phyloP scores from a whole-genome alignment of 2,329 filamentous ascomycete genomes.

The Metarhizium anisopliae region DNA sequence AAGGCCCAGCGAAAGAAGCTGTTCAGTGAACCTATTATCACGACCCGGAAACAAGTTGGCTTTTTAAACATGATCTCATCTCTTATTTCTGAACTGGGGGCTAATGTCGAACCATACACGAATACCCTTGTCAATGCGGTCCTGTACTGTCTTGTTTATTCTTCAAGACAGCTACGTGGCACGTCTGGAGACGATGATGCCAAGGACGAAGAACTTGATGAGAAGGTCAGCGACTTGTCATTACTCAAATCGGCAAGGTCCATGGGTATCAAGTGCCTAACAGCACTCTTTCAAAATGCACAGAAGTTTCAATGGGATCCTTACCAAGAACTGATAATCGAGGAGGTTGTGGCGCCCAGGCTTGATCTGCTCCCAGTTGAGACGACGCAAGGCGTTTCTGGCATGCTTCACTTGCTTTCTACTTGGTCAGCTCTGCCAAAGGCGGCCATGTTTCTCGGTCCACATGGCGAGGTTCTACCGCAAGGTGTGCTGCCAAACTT shows the following conservation, averaged over 20 bases:
- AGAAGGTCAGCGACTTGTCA: slow-evolving; percentile 40
- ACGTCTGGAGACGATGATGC: slow-evolving; percentile 22
- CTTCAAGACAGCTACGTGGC: slow-evolving; percentile 51
- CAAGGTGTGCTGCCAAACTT: slow-evolving; percentile 60
- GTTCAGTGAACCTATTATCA: slow-evolving; percentile 51
- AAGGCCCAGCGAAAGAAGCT: slow-evolving; percentile 37
- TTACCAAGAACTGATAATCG: slow-evolving; percentile 63
- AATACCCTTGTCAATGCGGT: slow-evolving; percentile 64
- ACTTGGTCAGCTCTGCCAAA: slow-evolving; percentile 66
- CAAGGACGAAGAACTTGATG: slow-evolving; percentile 31
- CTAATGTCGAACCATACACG: slow-evolving; percentile 59
- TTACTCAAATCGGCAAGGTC: slow-evolving; percentile 59
- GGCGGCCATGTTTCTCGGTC: slow-evolving; percentile 57
- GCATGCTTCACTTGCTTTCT: slow-evolving; percentile 68
- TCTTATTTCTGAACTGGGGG: slow-evolving; percentile 76
- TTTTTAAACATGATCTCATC: slow-evolving; percentile 86
- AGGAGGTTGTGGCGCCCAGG: slow-evolving; percentile 67
- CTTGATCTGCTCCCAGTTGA: slow-evolving; percentile 72
- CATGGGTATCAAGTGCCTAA: slow-evolving; percentile 73
- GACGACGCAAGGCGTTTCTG: slow-evolving; percentile 83
- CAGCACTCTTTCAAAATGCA: slow-evolving; percentile 67
- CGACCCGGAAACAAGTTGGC: slow-evolving; percentile 75
- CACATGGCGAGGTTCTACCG: slow-evolving; percentile 32
- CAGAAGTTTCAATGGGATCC: slow-evolving; percentile 61
- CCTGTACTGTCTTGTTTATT: slow-evolving; percentile 69